A percentile compares a stretch with the other conserved stretches of the same genome.
phyloP scores from a whole-genome alignment of 208 protist species.

The Entamoeba invadens region DNA sequence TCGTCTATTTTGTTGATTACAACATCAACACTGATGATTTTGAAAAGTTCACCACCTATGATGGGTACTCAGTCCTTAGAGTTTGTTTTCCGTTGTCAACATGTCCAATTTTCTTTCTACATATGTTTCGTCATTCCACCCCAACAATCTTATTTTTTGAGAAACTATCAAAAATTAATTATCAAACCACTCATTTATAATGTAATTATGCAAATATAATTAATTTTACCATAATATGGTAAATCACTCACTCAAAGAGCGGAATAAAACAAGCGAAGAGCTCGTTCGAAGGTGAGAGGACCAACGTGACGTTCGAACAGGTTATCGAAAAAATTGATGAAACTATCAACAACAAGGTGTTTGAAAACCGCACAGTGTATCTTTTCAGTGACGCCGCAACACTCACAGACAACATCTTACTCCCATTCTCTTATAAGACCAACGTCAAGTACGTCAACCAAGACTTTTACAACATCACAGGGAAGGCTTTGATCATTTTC shows the following conservation, averaged over 20 bases:
- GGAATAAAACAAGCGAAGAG: too few relatives aligned
- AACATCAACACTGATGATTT: background rate
- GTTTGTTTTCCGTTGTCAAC: background rate
- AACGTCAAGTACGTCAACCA: background rate
- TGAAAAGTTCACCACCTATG: background rate
- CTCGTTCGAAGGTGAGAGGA: background rate
- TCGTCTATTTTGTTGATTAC: background rate
- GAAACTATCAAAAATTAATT: too few relatives aligned
- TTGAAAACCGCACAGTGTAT: background rate
- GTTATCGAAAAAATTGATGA: background rate
- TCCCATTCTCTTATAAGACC: background rate
- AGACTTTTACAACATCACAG: background rate
- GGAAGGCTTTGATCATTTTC: background rate
- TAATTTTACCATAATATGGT: too few relatives aligned
- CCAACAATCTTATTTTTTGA: too few relatives aligned
- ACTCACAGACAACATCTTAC: background rate
- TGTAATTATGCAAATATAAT: too few relatives aligned
- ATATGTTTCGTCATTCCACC: too few relatives aligned
- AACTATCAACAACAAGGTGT: background rate
- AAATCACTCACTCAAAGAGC: too few relatives aligned
- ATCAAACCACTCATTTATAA: too few relatives aligned
- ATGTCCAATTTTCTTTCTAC: background rate
- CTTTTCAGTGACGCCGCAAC: background rate
- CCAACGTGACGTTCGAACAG: background rate
- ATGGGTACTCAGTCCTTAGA: background rate